phyloP scores from a whole-genome alignment of 208 protist species.

The Endotrypanum monterogeii region DNA sequence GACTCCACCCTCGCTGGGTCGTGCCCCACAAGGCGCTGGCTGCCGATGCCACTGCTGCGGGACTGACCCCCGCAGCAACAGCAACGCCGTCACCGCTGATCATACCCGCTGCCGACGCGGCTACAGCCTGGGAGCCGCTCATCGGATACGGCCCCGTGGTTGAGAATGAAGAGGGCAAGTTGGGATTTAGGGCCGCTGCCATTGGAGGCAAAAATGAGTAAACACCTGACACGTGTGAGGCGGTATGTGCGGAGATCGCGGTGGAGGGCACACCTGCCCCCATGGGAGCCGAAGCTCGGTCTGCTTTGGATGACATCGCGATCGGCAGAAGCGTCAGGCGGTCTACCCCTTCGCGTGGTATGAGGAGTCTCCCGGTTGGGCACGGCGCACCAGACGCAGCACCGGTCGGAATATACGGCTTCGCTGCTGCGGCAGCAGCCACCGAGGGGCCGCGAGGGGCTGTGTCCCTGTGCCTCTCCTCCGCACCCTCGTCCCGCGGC shows the following conservation, averaged over 20 bases:
- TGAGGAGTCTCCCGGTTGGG: constrained; percentile 14
- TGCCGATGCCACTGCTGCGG: constrained; percentile 23
- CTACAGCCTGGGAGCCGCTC: neutral
- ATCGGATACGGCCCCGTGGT: neutral
- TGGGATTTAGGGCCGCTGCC: constrained; percentile 2
- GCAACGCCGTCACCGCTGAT: neutral
- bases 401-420: neutral
- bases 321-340: constrained; percentile 16
- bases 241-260: neutral
- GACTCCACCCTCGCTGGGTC: constrained; percentile 36
- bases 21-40: constrained; percentile 36
- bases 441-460: neutral
- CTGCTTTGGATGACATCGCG: constrained; percentile 4
- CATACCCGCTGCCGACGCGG: constrained; percentile 7
- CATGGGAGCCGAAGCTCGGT: neutral
- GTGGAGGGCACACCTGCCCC: neutral
- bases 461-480: neutral
- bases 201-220: neutral
- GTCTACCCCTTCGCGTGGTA: constrained; percentile 13
- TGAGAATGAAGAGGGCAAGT: neutral
- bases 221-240: neutral
- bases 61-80: constrained; percentile 3
- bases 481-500: neutral
- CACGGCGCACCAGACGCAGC: neutral
- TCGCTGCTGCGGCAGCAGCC: constrained; percentile 2